Evolutionary conservation across 306 rosid species (phyloP), one percentile per base, ranked within the genome.

Genomic region (Cucumis hystrix): DNA sequence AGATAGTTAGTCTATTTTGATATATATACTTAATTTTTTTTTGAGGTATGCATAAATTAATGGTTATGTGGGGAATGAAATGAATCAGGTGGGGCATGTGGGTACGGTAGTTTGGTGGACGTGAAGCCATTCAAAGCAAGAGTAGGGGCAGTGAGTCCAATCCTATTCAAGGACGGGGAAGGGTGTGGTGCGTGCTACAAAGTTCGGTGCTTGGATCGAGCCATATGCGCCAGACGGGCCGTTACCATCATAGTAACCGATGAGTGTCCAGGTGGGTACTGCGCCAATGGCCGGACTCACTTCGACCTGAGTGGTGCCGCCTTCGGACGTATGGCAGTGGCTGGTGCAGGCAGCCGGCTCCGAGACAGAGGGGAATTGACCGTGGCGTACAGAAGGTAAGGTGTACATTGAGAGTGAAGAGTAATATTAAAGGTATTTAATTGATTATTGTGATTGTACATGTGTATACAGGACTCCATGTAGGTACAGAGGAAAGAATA

Each of bases 261-360:
- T 64, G 96, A 94, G 79, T 92, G 98, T 43, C 97, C 98, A 1
- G 90, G 90, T 10, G 97, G 98, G 0, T 75, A 71, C 14, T 86
- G 96, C 66, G 54, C 93, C 2, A 39, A 79, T 8, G 97, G 89
- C 16, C 72, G 80, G 33, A 83, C 94, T 68, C 98, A 94, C 63
- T 94, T 94, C 35, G 98, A 92, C 82, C 93, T 94, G 6, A 94
- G 98, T 15, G 98, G 98, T 20, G 89, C 97, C 1, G 97, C 95
- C 21, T 94, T 92, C 51, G 98, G 97, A 0, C 97, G 76, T 41
- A 84, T 94, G 98, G 97, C 96, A 5, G 3, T 92, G 1, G 30
- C 91, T 8, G 96, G 98, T 0, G 92, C 87, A 8, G 77, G 79
- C 16, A 83, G 86, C 40, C 88, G 67, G 12, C 95, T 94, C 72